Evolutionary conservation across 2,329 filamentous ascomycete genomes (phyloP).

Genomic region (Pseudogymnoascus sp.): DNA sequence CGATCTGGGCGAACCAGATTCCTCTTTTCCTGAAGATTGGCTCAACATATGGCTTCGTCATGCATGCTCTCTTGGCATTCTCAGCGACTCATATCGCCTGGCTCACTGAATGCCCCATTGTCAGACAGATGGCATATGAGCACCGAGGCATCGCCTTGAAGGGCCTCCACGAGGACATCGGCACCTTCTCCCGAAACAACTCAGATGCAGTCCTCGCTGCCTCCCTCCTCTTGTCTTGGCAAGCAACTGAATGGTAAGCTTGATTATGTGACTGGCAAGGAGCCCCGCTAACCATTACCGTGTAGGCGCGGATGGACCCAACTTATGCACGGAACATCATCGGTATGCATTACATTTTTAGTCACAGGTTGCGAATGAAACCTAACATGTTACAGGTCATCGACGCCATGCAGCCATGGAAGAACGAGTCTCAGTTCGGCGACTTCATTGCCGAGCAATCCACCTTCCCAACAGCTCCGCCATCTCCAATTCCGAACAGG

Average conservation of each 20-base stretch:
- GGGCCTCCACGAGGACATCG: conserved; percentile 80
- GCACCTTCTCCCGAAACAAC: conserved; percentile 72
- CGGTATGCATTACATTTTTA: conserved; percentile 46
- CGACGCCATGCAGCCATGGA: conserved; percentile 84
- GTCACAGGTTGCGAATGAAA: not conserved
- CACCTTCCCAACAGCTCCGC: conserved; percentile 59
- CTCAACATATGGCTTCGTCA: conserved; percentile 75
- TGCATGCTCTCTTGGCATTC: conserved; percentile 86
- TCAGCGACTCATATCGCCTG: conserved; percentile 93
- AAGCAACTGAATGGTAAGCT: conserved; percentile 87
- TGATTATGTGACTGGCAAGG: conserved; percentile 19
- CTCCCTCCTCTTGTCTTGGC: conserved; percentile 89
- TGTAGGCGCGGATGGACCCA: conserved; percentile 84
- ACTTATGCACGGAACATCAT: conserved; percentile 82
- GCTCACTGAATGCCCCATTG: conserved; percentile 75
- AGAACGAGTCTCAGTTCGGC: conserved; percentile 77
- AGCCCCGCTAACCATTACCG: conserved; percentile 29
- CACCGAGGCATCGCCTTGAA: conserved; percentile 79
- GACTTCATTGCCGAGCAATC: conserved; percentile 75
- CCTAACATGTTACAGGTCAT: conserved; percentile 54
- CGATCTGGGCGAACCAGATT: conserved; percentile 86
- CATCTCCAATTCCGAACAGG: conserved; percentile 52
- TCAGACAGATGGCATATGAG: conserved; percentile 80
- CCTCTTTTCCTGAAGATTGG: conserved; percentile 80
- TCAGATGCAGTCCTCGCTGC: conserved; percentile 88